Percentiles rank a stretch among this genome's conserved stretches.
Conservation (phyloP, 1,284 basidiomycete species). For the Malassezia japonica region DNA sequence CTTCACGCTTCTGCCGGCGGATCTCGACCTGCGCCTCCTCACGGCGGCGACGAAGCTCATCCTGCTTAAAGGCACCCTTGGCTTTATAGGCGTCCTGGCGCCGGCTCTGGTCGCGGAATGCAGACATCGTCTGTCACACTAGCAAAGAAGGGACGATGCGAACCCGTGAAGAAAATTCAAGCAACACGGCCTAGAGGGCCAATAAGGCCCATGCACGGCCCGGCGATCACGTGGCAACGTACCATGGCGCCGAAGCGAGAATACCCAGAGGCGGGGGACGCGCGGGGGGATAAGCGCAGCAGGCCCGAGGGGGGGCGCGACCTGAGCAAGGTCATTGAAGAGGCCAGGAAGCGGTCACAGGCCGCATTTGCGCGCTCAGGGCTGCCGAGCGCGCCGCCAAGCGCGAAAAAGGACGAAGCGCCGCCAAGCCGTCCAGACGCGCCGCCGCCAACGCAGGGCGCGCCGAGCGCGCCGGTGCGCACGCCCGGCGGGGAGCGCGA, state of each 20-base stretch:
- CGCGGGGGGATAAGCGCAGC: constrained; percentile 4
- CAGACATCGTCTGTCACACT: constrained; percentile 23
- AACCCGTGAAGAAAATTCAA: not conserved
- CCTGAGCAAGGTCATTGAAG: constrained; percentile 11
- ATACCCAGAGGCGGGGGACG: not conserved
- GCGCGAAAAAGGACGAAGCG: not conserved
- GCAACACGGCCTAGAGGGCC: constrained; percentile 10
- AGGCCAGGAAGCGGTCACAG: constrained; percentile 14
- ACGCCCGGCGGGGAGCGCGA: not conserved
- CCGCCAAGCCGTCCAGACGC: not conserved
- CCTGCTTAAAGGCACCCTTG: constrained; percentile 45
- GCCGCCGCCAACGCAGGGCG: not conserved
- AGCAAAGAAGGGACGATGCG: not conserved
- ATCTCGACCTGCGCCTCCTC: constrained; percentile 49
- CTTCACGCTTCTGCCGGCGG: constrained; percentile 46
- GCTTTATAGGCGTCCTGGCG: constrained; percentile 46
- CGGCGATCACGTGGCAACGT: not conserved
- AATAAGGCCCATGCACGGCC: not conserved
- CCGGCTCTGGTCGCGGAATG: constrained; percentile 36
- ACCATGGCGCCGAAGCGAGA: constrained; percentile 15
- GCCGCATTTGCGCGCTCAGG: constrained; percentile 13
- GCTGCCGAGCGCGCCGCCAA: not conserved
- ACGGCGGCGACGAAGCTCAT: constrained; percentile 44
- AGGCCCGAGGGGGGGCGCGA: not conserved
- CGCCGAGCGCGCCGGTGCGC: not conserved